phyloP scores from a whole-genome alignment of 2,329 filamentous ascomycete species.

The Colletotrichum gloeosporioides region DNA sequence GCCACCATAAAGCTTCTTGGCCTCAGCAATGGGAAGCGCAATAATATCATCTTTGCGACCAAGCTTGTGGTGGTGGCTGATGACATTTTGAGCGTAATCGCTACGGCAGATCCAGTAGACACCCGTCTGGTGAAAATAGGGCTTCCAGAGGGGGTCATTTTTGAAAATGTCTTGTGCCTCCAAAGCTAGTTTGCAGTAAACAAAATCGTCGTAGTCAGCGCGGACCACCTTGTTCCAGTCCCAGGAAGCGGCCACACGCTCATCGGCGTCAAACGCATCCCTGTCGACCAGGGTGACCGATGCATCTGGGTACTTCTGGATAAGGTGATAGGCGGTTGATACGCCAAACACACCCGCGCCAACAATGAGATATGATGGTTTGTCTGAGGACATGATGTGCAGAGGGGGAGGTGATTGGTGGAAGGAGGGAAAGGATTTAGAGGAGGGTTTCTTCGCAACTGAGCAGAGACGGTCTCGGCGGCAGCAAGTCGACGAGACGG shows the following conservation, averaged over 20 bases:
- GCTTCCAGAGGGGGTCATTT: conserved; percentile 59
- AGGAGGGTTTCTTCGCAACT: not conserved
- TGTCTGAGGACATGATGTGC: conserved; percentile 4
- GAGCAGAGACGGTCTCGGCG: not conserved
- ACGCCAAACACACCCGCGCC: conserved; percentile 71
- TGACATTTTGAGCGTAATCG: conserved; percentile 55
- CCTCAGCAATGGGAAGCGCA: conserved; percentile 49
- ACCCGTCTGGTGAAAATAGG: conserved; percentile 64
- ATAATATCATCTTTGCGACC: conserved; percentile 44
- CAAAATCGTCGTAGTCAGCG: conserved; percentile 69
- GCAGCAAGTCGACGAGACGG: not conserved
- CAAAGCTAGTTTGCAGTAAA: conserved; percentile 69
- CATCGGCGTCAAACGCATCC: conserved; percentile 52
- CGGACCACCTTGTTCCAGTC: conserved; percentile 78
- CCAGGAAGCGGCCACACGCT: conserved; percentile 66
- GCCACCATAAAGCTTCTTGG: conserved; percentile 58
- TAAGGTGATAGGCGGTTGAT: conserved; percentile 69
- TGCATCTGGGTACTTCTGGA: conserved; percentile 52
- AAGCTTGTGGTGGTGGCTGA: conserved; percentile 56
- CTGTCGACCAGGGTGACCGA: conserved; percentile 64
- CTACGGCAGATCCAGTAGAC: conserved; percentile 62
- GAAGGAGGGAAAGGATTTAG: not conserved
- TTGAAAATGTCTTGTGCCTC: conserved; percentile 70
- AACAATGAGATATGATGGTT: conserved; percentile 59
- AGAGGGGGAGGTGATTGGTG: not conserved